These are phyloP conservation scores for Colletotrichum chlorophyti DNA, from an alignment of 2,329 filamentous ascomycete species.

Conservation along the genomic window DNA sequence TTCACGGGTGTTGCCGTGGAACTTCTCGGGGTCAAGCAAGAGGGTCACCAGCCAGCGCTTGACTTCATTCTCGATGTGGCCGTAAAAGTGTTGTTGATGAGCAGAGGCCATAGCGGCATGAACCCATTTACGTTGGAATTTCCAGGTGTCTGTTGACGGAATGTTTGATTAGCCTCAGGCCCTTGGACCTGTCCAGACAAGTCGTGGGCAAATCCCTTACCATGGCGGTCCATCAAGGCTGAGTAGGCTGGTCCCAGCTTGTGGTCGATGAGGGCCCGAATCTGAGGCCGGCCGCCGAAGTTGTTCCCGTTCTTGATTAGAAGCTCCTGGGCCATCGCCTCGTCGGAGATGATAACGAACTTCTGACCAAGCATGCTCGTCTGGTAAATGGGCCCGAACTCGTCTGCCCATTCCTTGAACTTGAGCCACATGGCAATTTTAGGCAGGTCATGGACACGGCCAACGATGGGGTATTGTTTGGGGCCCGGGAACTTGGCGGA, in stretches of 20 bases:
- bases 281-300: constrained; percentile 57
- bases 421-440: constrained; percentile 56
- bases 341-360: constrained; percentile 54
- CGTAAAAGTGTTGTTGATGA: constrained; percentile 51
- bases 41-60: constrained; percentile 53
- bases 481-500: constrained; percentile 50
- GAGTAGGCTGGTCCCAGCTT: constrained; percentile 55
- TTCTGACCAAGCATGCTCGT: constrained; percentile 46
- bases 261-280: constrained; percentile 55
- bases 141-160: constrained; percentile 49
- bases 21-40: constrained; percentile 52
- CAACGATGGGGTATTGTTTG: constrained; percentile 53
- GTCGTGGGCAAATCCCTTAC: constrained; percentile 42
- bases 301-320: constrained; percentile 57
- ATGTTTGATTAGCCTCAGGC: background rate
- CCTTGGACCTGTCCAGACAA: background rate
- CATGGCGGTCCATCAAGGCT: constrained; percentile 58
- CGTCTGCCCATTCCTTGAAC: constrained; percentile 55
- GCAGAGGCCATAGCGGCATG: constrained; percentile 55
- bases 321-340: constrained; percentile 55
- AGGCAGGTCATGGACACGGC: constrained; percentile 55
- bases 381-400: constrained; percentile 51
- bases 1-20: constrained; percentile 53
- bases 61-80: constrained; percentile 54
- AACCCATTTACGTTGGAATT: constrained; percentile 56